Evolutionary conservation across 2,329 filamentous ascomycete genomes (phyloP).

Genomic region (Diaporthe helianthi): DNA sequence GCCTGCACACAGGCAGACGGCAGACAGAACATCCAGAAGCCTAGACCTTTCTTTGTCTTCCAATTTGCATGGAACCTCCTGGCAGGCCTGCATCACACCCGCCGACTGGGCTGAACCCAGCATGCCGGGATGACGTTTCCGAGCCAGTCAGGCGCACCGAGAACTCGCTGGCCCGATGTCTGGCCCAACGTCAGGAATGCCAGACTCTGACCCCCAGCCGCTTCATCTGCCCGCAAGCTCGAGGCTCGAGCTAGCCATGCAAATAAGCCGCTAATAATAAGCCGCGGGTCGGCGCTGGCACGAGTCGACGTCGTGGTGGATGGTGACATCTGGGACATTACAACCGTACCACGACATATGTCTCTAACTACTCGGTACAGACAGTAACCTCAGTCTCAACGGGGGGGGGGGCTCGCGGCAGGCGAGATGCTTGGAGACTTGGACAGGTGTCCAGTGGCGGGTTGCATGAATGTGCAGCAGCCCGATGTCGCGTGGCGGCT

Average conservation of each 20-base stretch:
- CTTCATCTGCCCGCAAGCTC: neutral
- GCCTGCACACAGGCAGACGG: too few relatives aligned
- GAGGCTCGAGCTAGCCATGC: constrained; percentile 7
- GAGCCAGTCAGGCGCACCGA: constrained; percentile 17
- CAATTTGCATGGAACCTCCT: constrained; percentile 6
- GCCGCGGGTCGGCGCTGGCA: constrained; percentile 14
- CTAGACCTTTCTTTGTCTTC: too few relatives aligned
- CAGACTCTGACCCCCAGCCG: too few relatives aligned
- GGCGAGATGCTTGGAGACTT: constrained; percentile 10
- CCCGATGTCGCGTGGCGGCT: constrained; percentile 14
- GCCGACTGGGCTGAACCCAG: constrained; percentile 23
- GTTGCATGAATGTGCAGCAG: constrained; percentile 17
- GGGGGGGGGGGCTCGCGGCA: neutral
- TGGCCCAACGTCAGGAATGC: constrained; percentile 11
- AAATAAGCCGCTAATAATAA: constrained; percentile 24
- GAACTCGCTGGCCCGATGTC: neutral
- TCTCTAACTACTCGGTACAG: neutral
- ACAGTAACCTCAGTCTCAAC: constrained; percentile 12
- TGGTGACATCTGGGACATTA: constrained; percentile 1
- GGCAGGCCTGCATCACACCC: constrained; percentile 16
- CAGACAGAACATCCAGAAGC: neutral
- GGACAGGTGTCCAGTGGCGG: neutral
- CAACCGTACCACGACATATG: constrained; percentile 9
- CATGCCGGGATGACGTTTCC: constrained; percentile 8
- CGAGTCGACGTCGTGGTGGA: neutral